Evolutionary conservation across 2,329 filamentous ascomycete species (phyloP), one percentile per base, ranked within the genome.

Genomic region (Aspergillus awamori): DNA sequence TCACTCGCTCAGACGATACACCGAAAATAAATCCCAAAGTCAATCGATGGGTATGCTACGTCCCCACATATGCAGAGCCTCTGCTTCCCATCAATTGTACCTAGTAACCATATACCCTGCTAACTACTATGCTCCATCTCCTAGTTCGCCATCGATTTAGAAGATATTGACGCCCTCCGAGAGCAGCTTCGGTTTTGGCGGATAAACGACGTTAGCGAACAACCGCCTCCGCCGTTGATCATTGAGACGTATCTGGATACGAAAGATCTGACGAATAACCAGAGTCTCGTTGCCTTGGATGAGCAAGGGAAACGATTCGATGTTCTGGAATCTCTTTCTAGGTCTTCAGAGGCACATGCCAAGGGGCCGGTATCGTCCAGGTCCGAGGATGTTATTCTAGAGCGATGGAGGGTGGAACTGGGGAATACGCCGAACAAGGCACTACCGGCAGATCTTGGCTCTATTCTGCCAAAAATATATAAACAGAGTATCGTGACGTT

Each of bases 401-500:
- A 99, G 79, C 86, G 94, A 68, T 99, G 95, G 95, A 89, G 84
- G 60, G 85, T 99, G 65, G 89, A 95, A 73, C 82, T 98, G 59
- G 91, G 91, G 72, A 86, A 86, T 67, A 79, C 80, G 60, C 76
- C 82, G 60, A 74, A 81, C 74, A 74, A 83, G 33, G 33, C 33
- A 86, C 72, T 91, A 59, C 69, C 81, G 5, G 69, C 80, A 41
- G 84, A 87, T 61, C 76, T 87, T 55, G 82, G 77, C 57, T 81
- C 85, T 51, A 81, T 86, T 33, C 81, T 98, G 55, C 93, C 95
- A 13, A 94, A 92, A 56, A 88, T 97, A 61, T 99, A 99, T 83
- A 99, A 99, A 80, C 95, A 96, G 79, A 92, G 91, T 69, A 96
- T 99, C 65, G 90, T 98, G 67, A 87, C 97, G 69, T 97, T 98